Conservation (phyloP, 306 rosid species). For the Trifolium dubium region DNA sequence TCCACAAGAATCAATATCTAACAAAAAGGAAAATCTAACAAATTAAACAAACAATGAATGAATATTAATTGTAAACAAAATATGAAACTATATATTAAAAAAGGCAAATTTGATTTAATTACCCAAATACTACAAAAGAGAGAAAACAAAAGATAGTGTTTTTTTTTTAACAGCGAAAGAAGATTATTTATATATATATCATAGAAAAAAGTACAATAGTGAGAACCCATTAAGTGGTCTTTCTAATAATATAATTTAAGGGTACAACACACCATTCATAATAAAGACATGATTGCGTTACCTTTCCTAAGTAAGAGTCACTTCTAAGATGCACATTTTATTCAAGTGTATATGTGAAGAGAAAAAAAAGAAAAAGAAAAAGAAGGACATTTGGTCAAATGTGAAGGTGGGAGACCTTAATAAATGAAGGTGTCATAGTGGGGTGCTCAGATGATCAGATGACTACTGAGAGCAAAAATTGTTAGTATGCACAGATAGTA, state of each 20-base stretch:
- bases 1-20: background rate
- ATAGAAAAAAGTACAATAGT: too few relatives aligned
- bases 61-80: too few relatives aligned
- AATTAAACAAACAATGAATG: background rate
- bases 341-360: background rate
- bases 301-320: too few relatives aligned
- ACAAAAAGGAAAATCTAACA: background rate
- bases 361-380: background rate
- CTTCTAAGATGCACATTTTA: too few relatives aligned
- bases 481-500: conserved; percentile 59
- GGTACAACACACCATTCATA: too few relatives aligned
- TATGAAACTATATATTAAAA: too few relatives aligned
- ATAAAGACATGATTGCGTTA: too few relatives aligned
- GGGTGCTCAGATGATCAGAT: conserved; percentile 54
- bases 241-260: too few relatives aligned
- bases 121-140: conserved; percentile 1
- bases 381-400: conserved; percentile 48
- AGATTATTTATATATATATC: too few relatives aligned
- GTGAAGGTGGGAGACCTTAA: conserved; percentile 45
- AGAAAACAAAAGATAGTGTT: background rate
- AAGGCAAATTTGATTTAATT: background rate
- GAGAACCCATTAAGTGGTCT: too few relatives aligned
- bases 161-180: too few relatives aligned
- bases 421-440: conserved; percentile 50
- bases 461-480: conserved; percentile 43